These are phyloP conservation scores for Agaricales sp. DNA, from an alignment of 1,284 basidiomycete species.

Conservation along the genomic window DNA sequence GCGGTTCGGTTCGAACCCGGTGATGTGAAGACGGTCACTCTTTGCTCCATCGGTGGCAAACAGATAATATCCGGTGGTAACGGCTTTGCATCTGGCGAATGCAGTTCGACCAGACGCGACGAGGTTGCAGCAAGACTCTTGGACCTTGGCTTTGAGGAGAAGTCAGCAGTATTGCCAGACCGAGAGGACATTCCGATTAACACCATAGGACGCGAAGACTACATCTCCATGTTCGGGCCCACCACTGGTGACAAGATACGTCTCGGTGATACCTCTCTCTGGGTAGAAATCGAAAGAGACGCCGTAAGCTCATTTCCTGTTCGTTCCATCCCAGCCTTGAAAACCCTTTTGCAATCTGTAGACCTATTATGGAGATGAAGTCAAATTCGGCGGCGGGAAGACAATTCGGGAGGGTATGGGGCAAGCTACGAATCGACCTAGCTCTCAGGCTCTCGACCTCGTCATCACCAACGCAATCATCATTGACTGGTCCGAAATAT, in stretches of 20 bases:
- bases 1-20: slow-evolving; percentile 97
- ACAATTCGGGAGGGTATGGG: slow-evolving; percentile 96
- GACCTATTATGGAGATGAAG: slow-evolving; percentile 88
- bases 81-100: slow-evolving; percentile 51
- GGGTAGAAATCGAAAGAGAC: slow-evolving; percentile 91
- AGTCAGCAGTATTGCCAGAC: slow-evolving; percentile 46
- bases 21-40: slow-evolving; percentile 74
- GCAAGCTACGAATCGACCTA: slow-evolving; percentile 71
- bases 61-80: slow-evolving; percentile 79
- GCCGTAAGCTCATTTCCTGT: slow-evolving; percentile 34
- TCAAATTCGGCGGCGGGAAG: slow-evolving; percentile 97
- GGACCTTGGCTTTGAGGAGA: slow-evolving; percentile 52
- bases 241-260: slow-evolving; percentile 86
- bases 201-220: slow-evolving; percentile 49
- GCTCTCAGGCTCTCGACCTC: slow-evolving; percentile 72
- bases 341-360: slow-evolving; percentile 16
- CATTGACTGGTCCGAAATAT: slow-evolving; percentile 92
- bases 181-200: slow-evolving; percentile 22
- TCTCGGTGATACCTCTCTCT: slow-evolving; percentile 84
- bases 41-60: slow-evolving; percentile 73
- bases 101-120: slow-evolving; percentile 33
- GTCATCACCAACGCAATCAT: slow-evolving; percentile 95
- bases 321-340: not conserved
- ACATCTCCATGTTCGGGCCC: slow-evolving; percentile 91
- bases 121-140: slow-evolving; percentile 33